These are phyloP conservation scores for Penicillium silybi DNA, from an alignment of 495 filamentous ascomycete genomes.

Conservation along the genomic window DNA sequence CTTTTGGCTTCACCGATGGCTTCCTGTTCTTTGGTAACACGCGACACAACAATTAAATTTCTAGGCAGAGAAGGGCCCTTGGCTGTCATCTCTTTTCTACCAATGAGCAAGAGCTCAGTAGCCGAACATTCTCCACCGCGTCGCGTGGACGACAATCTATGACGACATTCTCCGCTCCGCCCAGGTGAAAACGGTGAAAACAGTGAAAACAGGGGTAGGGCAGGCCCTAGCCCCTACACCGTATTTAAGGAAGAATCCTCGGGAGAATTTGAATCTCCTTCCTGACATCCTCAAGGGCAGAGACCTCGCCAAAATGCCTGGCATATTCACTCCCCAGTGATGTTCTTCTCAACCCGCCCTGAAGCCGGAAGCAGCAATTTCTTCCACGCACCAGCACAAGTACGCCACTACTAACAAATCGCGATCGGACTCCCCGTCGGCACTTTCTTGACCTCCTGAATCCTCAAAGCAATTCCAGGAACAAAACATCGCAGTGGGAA, in stretches of 20 bases:
- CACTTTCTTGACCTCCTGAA: too few species aligned
- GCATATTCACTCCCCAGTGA: neutral
- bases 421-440: neutral
- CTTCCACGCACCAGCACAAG: neutral
- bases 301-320: neutral
- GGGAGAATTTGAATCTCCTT: neutral
- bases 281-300: neutral
- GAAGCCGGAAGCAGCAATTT: neutral
- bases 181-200: neutral
- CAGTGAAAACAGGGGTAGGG: neutral
- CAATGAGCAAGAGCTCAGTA: neutral
- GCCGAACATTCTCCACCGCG: neutral
- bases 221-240: neutral
- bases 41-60: neutral
- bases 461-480: too few species aligned
- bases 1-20: neutral
- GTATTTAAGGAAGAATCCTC: neutral
- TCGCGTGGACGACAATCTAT: neutral
- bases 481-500: too few species aligned
- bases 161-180: neutral
- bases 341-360: neutral
- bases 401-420: neutral
- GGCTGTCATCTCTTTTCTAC: neutral
- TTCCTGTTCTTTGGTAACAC: neutral
- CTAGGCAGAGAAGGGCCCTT: neutral